Percentiles rank a stretch among this genome's conserved stretches.
Evolutionary conservation across 441 rosid species (phyloP).

Genomic region (Aquilaria agallochum): DNA sequence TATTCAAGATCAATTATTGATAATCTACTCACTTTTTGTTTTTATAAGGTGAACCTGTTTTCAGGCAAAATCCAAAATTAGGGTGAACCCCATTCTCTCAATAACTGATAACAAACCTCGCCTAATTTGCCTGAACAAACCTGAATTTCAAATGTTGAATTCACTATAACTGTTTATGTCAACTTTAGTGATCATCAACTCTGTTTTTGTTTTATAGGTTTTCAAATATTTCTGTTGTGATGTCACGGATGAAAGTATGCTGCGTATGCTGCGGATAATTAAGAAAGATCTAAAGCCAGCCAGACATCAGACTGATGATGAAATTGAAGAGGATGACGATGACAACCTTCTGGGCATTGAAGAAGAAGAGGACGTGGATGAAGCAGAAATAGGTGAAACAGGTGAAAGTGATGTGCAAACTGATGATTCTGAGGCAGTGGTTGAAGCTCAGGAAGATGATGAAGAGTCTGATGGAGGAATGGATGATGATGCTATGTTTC

Average conservation of each 20-base stretch:
- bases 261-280: conserved; percentile 81
- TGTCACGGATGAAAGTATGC: conserved; percentile 69
- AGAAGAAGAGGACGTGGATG: conserved; percentile 78
- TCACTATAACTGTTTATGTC: background rate
- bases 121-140: too few species aligned
- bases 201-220: conserved; percentile 44
- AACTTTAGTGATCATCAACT: conserved; percentile 3
- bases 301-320: conserved; percentile 60
- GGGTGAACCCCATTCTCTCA: too few species aligned
- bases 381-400: conserved; percentile 65
- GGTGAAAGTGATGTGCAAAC: conserved; percentile 76
- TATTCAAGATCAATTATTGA: conserved; percentile 4
- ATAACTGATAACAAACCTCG: too few species aligned
- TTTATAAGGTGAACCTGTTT: too few species aligned
- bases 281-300: conserved; percentile 90
- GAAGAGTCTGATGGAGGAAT: conserved; percentile 86
- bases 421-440: conserved; percentile 71
- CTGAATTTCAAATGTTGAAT: background rate
- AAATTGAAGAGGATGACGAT: conserved; percentile 56
- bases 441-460: conserved; percentile 50
- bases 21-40: background rate
- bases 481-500: conserved; percentile 99
- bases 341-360: conserved; percentile 83
- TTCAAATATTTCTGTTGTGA: conserved; percentile 79
- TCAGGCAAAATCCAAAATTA: background rate